Evolutionary conservation across 2,329 filamentous ascomycete species (phyloP), one percentile per base, ranked within the genome.

Genomic region (Paraphoma sp.): DNA sequence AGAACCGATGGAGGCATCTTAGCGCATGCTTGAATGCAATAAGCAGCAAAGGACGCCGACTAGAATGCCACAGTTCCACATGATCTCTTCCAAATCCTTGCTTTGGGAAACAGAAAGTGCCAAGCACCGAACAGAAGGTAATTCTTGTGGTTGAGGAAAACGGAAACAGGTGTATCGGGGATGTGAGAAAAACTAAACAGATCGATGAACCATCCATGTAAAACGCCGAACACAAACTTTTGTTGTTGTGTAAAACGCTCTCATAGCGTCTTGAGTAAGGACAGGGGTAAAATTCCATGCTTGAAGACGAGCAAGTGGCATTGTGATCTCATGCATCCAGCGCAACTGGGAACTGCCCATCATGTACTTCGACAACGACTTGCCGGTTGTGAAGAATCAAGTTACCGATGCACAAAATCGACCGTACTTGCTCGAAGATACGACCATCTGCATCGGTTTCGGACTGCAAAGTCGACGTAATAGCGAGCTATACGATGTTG

Each of bases 341-440:
- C 63, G 83, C 80, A 62, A 80, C 76, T 71, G 79, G 83, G 55
- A 87, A 75, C 56, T 80, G 76, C 28, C 75, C 71, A 67, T 83
- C 82, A 55, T 87, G 73, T 56, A 84, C 74, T 56, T 81, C 80
- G 51, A 80, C 76, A 54, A 87, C 80, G 68, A 81, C 83, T 76
- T 85, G 84, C 67, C 84, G 81, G 69, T 83, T 87, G 72, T 81
- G 82, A 69, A 83, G 69, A 63, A 85, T 83, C 53, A 84, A 76
- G 14, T 80, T 79, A 48, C 81, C 82, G 73, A 86, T 83, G 59
- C 80, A 78, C 81, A 83, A 86, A 38, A 82, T 80, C 60, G 80
- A 76, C 56, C 81, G 79, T 47, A 87, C 73, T 60, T 82, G 80
- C 56, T 79, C 77, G 67, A 87, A 84, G 17, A 81, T 82, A 45